Evolutionary conservation across 352 stramenopile genomes (phyloP), one percentile per base, ranked within the genome.

Genomic region (Phytophthora uliginosa): DNA sequence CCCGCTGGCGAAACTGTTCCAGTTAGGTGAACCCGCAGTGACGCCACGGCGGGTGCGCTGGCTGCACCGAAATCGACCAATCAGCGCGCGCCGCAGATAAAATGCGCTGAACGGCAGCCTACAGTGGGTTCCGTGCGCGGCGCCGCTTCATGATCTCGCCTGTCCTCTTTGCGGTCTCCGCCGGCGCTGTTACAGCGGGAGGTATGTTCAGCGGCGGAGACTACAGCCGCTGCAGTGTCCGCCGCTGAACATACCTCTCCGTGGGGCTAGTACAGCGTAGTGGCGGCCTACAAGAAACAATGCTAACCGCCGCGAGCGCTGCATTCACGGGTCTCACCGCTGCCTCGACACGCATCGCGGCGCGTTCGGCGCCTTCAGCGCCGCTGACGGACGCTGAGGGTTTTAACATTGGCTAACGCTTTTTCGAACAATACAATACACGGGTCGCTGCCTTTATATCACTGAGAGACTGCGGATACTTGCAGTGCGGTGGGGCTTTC

Each of bases 51-150:
- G n/a, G 10, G 34, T n/a, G 36, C 36, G 10, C 36, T 45, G 51
- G 48, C 51, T 42, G 28, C 42, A 53, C 31, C 33, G 38, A 47
- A 36, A 18, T 24, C 28, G 15, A 34, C 74, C 74, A 81, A 81
- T 81, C 60, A 69, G 42, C 31, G 31, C 17, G 42, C 33, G 45
- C 26, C 10, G 36, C 10, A 17, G 9, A 22, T 70, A 78, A 81
- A 81, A 78, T 73, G 63, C n/a, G 34, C 63, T 75, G 68, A 75
- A 59, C 17, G 15, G 47, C 40, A 60, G 62, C 68, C 56, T 15
- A 22, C 24, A 40, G 57, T 36, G 54, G 56, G 38, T 71, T 60
- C 55, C 26, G 61, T 74, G 48, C 33, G 51, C 52, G 53, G 13
- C 51, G 53, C 18, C 60, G 42, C 42, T 50, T 50, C 42, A 50